phyloP scores from a whole-genome alignment of 768 basidiomycete genomes.

The Chlorophyllum brunneum region DNA sequence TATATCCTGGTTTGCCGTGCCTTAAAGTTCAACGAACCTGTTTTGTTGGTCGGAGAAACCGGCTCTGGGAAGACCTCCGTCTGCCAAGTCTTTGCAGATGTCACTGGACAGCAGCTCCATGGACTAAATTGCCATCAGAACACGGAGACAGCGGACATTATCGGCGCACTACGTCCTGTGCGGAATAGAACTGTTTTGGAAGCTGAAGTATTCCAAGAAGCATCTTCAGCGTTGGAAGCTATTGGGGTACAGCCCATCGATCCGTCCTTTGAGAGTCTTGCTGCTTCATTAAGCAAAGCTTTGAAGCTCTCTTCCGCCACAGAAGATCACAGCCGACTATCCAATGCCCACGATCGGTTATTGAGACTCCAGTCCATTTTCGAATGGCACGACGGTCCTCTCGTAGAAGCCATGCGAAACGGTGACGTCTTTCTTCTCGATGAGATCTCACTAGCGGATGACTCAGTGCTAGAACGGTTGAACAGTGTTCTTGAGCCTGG shows the following conservation, averaged over 20 bases:
- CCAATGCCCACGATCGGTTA: slow-evolving; percentile 40
- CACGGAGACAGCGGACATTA: slow-evolving; percentile 95
- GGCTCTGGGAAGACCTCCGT: slow-evolving; percentile 98
- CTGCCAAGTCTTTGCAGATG: slow-evolving; percentile 83
- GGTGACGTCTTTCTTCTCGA: slow-evolving; percentile 91
- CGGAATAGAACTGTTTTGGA: slow-evolving; percentile 65
- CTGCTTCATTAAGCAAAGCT: slow-evolving; percentile 21
- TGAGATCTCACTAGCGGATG: slow-evolving; percentile 96
- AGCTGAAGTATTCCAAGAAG: slow-evolving; percentile 46
- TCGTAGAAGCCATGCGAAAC: slow-evolving; percentile 83
- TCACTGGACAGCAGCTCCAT: slow-evolving; percentile 54
- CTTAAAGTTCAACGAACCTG: slow-evolving; percentile 86
- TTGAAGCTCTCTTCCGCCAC: slow-evolving; percentile 20
- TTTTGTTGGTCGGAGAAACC: slow-evolving; percentile 94
- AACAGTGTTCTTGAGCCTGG: slow-evolving; percentile 96
- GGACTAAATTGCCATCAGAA: slow-evolving; percentile 96
- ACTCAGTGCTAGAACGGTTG: slow-evolving; percentile 94
- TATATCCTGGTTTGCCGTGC: slow-evolving; percentile 85
- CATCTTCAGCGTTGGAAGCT: slow-evolving; percentile 33
- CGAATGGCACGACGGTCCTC: slow-evolving; percentile 97
- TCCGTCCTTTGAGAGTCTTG: slow-evolving; percentile 24
- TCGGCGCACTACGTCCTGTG: slow-evolving; percentile 88
- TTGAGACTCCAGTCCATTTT: slow-evolving; percentile 71
- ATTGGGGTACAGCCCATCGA: slow-evolving; percentile 31
- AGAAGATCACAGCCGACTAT: slow-evolving; percentile 29